Evolutionary conservation across 495 filamentous ascomycete species (phyloP), one percentile per base, ranked within the genome.

Genomic region (Chaetomium fimeti): DNA sequence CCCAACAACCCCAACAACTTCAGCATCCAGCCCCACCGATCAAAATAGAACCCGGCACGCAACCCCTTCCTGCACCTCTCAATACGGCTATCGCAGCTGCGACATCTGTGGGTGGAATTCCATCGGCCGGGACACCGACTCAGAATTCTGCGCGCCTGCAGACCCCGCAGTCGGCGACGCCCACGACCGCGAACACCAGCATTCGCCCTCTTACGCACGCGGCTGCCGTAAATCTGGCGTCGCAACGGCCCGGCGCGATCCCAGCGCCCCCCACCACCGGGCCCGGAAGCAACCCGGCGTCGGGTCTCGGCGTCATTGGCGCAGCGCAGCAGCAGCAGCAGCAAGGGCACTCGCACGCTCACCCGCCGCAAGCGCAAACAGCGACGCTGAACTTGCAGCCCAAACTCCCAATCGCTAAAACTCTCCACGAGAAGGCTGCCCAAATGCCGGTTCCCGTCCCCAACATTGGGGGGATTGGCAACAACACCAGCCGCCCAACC

Each of bases 361-460:
- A 84, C 60, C 79, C 83, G 5, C 69, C 81, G 22, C 77, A 78
- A 57, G 36, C 29, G 8, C 61, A 63, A 48, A 57, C 60, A 36
- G 68, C 75, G 49, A 65, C 70, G 15, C 72, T 67, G 68, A 83
- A 65, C 40, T 71, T 68, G 71, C 84, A 68, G 74, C 78, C 45
- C 72, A 87, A 81, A 61, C 85, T 92, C 80, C 87, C 85, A 3
- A 97, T 98, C 61, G 89, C 90, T 28, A 93, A 92, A 74, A 85
- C 79, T 18, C 82, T 98, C 18, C 88, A 87, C 59, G 82, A 80
- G 47, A 77, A 81, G 56, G 78, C 82, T 11, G 76, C 88, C 15
- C 82, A 86, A 20, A 79, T 85, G 36, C 90, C 91, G 5, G 82
- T 85, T 54, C 86, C 92, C 3, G 91, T 95, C 40, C 66, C 80